Percentiles rank a stretch among this genome's conserved stretches.
Conservation (phyloP, 768 basidiomycete species). For the Leccinum subgranulosum region DNA sequence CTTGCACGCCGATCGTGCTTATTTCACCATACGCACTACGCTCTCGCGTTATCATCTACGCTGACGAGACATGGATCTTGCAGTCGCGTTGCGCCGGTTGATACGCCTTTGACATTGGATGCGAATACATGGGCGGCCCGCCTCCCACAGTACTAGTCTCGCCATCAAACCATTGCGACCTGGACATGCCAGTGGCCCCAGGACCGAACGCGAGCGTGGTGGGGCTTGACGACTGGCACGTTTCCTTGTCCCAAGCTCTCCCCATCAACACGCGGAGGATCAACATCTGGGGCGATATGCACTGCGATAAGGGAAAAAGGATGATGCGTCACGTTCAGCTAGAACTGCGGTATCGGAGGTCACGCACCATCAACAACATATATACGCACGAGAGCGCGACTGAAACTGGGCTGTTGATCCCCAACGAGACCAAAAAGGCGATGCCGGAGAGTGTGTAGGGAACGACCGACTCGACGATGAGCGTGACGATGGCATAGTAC, state of each 20-base stretch:
- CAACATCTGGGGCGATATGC: constrained; percentile 27
- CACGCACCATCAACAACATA: constrained; percentile 20
- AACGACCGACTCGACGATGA: constrained; percentile 23
- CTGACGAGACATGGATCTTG: neutral
- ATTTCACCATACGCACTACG: neutral
- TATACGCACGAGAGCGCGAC: constrained; percentile 12
- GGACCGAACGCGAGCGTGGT: constrained; percentile 12
- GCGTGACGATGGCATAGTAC: constrained; percentile 12
- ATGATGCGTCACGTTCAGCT: neutral
- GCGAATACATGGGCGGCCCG: neutral
- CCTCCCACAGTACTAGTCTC: neutral
- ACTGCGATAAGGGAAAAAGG: constrained; percentile 4
- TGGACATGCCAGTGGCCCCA: neutral
- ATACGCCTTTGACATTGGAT: neutral
- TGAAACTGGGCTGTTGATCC: constrained; percentile 13
- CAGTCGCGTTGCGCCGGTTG: neutral
- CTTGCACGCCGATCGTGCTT: neutral
- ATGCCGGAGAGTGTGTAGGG: constrained; percentile 25
- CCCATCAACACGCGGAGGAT: constrained; percentile 23
- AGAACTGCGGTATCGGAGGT: no score
- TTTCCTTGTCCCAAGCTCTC: constrained; percentile 11
- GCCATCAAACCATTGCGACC: neutral
- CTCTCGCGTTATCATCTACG: neutral
- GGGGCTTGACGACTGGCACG: neutral
- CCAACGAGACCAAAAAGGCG: constrained; percentile 21